phyloP scores from a whole-genome alignment of 2,329 filamentous ascomycete species.

The Sporothrix euskadiensis region DNA sequence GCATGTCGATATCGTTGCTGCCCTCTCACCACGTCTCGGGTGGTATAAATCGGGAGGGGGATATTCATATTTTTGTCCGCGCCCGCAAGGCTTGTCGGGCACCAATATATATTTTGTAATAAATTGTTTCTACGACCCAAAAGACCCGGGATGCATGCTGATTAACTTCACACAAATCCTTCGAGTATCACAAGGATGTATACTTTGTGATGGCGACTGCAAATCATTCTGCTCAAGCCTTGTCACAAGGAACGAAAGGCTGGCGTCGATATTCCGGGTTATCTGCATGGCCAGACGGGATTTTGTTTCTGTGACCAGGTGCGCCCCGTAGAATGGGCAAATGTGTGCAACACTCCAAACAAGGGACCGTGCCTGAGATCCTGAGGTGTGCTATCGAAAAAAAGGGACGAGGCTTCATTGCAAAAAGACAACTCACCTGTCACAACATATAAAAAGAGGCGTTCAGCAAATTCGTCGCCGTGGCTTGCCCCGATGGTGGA shows the following conservation, averaged over 20 bases:
- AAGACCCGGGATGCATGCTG: background rate
- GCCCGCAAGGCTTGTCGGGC: background rate
- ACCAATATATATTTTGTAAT: background rate
- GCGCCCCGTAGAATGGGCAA: conserved; percentile 3
- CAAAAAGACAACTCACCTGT: background rate
- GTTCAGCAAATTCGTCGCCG: background rate
- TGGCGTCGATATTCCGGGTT: conserved; percentile 6
- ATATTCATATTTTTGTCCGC: background rate
- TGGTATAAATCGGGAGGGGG: background rate
- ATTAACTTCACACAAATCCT: background rate
- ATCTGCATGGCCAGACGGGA: background rate
- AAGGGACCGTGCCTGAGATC: background rate
- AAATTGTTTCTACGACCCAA: conserved; percentile 9
- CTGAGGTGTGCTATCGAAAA: background rate
- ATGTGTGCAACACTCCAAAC: conserved; percentile 14
- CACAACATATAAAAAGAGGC: background rate
- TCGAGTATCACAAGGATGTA: background rate
- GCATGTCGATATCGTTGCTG: background rate
- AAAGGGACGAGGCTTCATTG: background rate
- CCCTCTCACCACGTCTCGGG: conserved; percentile 3
- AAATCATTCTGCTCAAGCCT: background rate
- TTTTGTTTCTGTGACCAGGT: background rate
- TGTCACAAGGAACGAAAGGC: background rate
- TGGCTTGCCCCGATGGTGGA: background rate
- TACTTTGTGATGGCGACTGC: background rate